Evolutionary conservation across 2,329 filamentous ascomycete genomes (phyloP), one percentile per base, ranked within the genome.

Genomic region (Macrophomina pseudophaseolina): DNA sequence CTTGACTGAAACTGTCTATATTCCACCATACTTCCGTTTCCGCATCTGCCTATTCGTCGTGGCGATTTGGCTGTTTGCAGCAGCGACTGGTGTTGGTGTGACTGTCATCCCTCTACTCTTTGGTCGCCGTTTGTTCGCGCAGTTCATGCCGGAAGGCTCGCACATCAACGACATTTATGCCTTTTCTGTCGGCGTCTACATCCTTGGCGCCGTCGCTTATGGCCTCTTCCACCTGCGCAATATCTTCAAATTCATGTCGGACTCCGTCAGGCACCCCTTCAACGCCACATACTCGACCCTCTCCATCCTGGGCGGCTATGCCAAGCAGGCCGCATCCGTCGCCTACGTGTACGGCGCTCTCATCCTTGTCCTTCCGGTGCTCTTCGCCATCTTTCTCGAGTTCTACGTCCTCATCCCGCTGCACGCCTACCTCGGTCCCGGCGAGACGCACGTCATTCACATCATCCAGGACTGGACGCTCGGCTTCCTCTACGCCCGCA

Each of bases 91-190:
- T 30, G 88, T 98, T 67, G 87, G 90, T 70, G 87, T 92, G 69
- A 97, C 95, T 1, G 90, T 99, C 68, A 81, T 96, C 0, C 96
- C 95, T 0, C 85, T 99, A 4, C 84, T 97, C 6, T 88, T 97
- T 74, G 95, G 95, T 1, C 90, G 95, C 33, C 85, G 84, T 66
- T 84, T 98, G 68, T 91, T 97, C 75, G 88, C 89, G 54, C 81
- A 85, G 33, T 80, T 94, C 40, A 87, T 97, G 49, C 92, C 93
- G 4, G 80, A 84, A 0, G 85, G 72, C 0, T 72, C 77, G 7
- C 73, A 91, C 68, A 91, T 94, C 74, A 99, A 98, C 78, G 95
- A 99, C 76, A 91, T 99, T 32, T 98, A 99, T 73, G 94, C 95
- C 12, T 97, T 97, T 77, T 97, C 93, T 63, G 88, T 95, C 35